phyloP scores from a whole-genome alignment of 768 basidiomycete species.

The Boletus pseudo-olivaceus region DNA sequence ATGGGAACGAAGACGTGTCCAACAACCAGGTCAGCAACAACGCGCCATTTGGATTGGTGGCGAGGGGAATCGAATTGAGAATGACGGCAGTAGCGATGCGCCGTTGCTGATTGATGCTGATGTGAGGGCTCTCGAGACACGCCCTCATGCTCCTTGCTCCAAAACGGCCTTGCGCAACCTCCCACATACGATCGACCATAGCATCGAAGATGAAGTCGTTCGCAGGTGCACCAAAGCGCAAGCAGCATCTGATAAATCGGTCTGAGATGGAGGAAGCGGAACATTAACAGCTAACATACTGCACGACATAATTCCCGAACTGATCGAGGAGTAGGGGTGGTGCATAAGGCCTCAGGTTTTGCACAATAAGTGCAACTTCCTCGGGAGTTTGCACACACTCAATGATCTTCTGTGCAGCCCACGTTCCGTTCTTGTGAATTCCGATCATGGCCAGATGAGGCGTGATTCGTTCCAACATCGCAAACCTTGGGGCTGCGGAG shows the following conservation, averaged over 20 bases:
- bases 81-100: constrained; percentile 93
- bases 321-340: constrained; percentile 94
- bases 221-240: constrained; percentile 84
- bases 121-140: constrained; percentile 87
- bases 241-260: constrained; percentile 62
- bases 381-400: constrained; percentile 88
- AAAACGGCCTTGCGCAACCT: constrained; percentile 95
- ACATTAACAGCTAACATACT: constrained; percentile 49
- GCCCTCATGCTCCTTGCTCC: constrained; percentile 98
- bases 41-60: constrained; percentile 97
- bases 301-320: constrained; percentile 90
- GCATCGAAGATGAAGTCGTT: constrained; percentile 98
- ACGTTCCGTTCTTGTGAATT: constrained; percentile 99
- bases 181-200: constrained; percentile 98
- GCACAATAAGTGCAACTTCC: constrained; percentile 80
- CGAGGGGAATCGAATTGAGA: constrained; percentile 94
- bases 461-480: constrained; percentile 90
- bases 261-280: neutral
- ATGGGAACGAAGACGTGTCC: constrained; percentile 91
- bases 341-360: constrained; percentile 85
- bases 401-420: constrained; percentile 99
- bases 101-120: constrained; percentile 87
- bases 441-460: constrained; percentile 97
- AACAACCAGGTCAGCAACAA: constrained; percentile 94
- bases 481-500: constrained; percentile 69